These are phyloP conservation scores for Torulaspora microellipsoides DNA, from an alignment of 805 yeast species.

Conservation along the genomic window DNA sequence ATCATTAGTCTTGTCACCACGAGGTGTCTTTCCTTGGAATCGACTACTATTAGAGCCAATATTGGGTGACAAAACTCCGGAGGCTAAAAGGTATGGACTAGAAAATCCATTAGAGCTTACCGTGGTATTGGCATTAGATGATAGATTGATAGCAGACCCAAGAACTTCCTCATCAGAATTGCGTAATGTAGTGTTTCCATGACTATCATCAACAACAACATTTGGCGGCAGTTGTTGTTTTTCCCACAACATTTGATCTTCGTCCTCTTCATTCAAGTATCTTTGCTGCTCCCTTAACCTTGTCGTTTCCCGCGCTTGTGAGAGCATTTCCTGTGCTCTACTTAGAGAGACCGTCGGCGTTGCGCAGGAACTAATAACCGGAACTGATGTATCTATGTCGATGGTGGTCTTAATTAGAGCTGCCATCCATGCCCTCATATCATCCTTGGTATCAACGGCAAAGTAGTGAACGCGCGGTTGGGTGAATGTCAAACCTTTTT, in stretches of 20 bases:
- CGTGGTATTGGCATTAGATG: constrained; percentile 21
- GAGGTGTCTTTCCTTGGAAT: constrained; percentile 10
- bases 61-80: constrained; percentile 55
- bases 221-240: constrained; percentile 23
- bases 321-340: constrained; percentile 80
- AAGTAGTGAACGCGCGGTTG: constrained; percentile 94
- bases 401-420: constrained; percentile 94
- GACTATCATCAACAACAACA: constrained; percentile 2
- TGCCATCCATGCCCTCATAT: constrained; percentile 92
- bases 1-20: constrained; percentile 1
- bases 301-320: constrained; percentile 75
- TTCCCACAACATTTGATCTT: constrained; percentile 30
- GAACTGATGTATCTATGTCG: constrained; percentile 88
- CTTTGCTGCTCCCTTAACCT: constrained; percentile 47
- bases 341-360: constrained; percentile 91
- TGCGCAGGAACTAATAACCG: constrained; percentile 86
- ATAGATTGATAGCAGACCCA: constrained; percentile 12
- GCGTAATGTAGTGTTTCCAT: constrained; percentile 13
- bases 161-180: constrained; percentile 20
- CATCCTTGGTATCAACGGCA: constrained; percentile 88
- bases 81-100: constrained; percentile 64
- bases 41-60: constrained; percentile 14
- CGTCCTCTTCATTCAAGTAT: constrained; percentile 26
- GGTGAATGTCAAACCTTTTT: constrained; percentile 91
- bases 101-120: constrained; percentile 46